A percentile compares a stretch with the other conserved stretches of the same genome.
These are phyloP conservation scores for Juncus effusus DNA, from an alignment of 176 grass and related monocot species.

Conservation along the genomic window DNA sequence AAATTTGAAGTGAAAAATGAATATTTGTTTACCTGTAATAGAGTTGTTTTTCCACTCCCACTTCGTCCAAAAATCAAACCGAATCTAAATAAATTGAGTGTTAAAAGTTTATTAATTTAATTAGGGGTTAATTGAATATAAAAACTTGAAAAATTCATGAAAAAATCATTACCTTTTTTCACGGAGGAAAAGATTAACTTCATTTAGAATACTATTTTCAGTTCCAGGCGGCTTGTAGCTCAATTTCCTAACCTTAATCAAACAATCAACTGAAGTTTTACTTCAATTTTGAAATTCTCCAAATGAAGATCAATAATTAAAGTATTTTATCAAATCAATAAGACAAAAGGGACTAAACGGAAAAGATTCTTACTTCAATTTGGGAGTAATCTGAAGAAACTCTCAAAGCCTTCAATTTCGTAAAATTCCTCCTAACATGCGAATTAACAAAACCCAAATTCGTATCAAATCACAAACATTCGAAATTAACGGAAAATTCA, in stretches of 20 bases:
- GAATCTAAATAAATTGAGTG: conserved; percentile 47
- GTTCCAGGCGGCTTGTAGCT: conserved; percentile 73
- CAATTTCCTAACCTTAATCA: conserved; percentile 77
- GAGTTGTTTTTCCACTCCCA: conserved; percentile 84
- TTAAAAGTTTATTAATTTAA: conserved; percentile 3
- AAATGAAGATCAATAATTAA: not conserved
- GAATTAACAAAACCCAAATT: not conserved
- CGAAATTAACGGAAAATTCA: not conserved
- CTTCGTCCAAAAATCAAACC: conserved; percentile 90
- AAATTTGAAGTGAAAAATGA: too few relatives aligned
- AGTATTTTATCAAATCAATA: not conserved
- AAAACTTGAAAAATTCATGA: not conserved
- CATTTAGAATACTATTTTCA: conserved; percentile 57
- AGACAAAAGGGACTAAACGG: not conserved
- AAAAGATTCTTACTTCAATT: conserved; percentile 18
- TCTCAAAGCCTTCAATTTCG: conserved; percentile 12
- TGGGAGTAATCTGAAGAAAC: conserved; percentile 23
- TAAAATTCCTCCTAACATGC: conserved; percentile 3
- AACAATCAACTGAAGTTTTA: conserved; percentile 23
- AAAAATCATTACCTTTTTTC: conserved; percentile 54
- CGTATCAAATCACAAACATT: not conserved
- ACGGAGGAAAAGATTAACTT: conserved; percentile 55
- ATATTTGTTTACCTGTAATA: conserved; percentile 54
- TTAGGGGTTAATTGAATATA: not conserved
- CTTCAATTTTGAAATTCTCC: not conserved